A percentile compares a stretch with the other conserved stretches of the same genome.
These are phyloP conservation scores for Exophiala bonariae DNA, from an alignment of 2,329 filamentous ascomycete species.

Conservation along the genomic window DNA sequence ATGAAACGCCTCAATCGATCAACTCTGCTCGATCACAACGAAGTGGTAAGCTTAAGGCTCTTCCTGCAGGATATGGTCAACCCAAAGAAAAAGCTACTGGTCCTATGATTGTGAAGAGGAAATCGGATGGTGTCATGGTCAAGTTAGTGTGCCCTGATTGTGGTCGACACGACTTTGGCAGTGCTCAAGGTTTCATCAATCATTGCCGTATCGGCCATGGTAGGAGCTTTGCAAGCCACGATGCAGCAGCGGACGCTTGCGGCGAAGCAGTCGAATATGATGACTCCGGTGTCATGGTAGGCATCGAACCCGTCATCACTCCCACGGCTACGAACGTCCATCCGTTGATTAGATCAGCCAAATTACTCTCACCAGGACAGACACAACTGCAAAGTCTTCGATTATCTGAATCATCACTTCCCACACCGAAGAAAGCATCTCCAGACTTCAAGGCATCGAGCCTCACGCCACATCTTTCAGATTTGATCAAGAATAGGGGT, in stretches of 20 bases:
- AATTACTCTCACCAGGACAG: constrained; percentile 38
- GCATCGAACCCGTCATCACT: constrained; percentile 30
- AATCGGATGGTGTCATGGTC: constrained; percentile 77
- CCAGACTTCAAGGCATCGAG: constrained; percentile 21
- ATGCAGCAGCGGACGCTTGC: constrained; percentile 85
- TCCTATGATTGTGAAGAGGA: constrained; percentile 80
- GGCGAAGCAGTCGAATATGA: constrained; percentile 78
- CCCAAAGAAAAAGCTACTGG: constrained; percentile 75
- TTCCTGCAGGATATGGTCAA: constrained; percentile 69
- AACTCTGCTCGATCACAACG: constrained; percentile 61
- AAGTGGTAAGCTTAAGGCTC: constrained; percentile 62
- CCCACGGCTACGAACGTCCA: constrained; percentile 57
- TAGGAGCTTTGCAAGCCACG: constrained; percentile 91
- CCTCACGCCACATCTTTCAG: constrained; percentile 67
- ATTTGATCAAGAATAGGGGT: constrained; percentile 62
- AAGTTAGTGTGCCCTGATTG: constrained; percentile 90
- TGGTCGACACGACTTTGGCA: constrained; percentile 86
- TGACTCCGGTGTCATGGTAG: constrained; percentile 53
- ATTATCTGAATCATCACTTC: constrained; percentile 17
- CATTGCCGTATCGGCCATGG: constrained; percentile 96
- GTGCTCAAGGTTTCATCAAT: constrained; percentile 98
- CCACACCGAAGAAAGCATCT: constrained; percentile 13
- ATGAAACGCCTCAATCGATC: constrained; percentile 51
- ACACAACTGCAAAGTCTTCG: constrained; percentile 10
- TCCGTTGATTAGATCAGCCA: constrained; percentile 60